Evolutionary conservation across 768 basidiomycete species (phyloP), one percentile per base, ranked within the genome.

Genomic region (Pisolithus albus): DNA sequence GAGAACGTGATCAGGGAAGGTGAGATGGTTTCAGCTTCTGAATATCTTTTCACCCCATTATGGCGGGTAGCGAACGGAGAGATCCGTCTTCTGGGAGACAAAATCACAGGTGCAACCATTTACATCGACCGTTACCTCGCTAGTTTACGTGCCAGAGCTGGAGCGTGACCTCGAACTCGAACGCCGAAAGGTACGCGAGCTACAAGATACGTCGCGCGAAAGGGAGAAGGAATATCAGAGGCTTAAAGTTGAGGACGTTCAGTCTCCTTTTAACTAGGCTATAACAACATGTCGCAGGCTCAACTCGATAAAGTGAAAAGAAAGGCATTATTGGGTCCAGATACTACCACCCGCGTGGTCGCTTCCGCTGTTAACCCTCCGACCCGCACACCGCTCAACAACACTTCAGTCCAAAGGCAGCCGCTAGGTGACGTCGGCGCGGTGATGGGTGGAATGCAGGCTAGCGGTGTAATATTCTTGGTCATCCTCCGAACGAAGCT

Each of bases 1-100:
- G 88, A 91, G 28, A 92, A 84, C 60, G 87, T 92, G 42, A 73
- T 92, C 51, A 72, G 88, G 68, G 90, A 92, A 81, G 89, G 89
- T 87, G 52, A 30, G 59, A 5, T 24, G 16, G 28, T 1, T 36
- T 53, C 18, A 28, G 24, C 40, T 21, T 39, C 41, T 15, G 18
- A 11, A 34, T 24, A 42, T 18, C 18, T 50, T 38, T 30, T 8
- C 21, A n/a, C 32, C 36, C 16, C 19, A 43, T 34, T 24, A 10
- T n/a, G 28, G 28, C 46, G 46, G 38, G 1, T 52, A 92, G 90
- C 90, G 4, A 89, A 91, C 54, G 78, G 83, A 26, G 88, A 92
- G 67, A 80, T 92, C 15, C 75, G 67, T 52, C 72, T 92, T 26
- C 68, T 92, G 32, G 82, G 75, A 56, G 79, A 77, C 61, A 92